These are phyloP conservation scores for Stemphylium vesicarium DNA, from an alignment of 2,329 filamentous ascomycete genomes.

Conservation along the genomic window DNA sequence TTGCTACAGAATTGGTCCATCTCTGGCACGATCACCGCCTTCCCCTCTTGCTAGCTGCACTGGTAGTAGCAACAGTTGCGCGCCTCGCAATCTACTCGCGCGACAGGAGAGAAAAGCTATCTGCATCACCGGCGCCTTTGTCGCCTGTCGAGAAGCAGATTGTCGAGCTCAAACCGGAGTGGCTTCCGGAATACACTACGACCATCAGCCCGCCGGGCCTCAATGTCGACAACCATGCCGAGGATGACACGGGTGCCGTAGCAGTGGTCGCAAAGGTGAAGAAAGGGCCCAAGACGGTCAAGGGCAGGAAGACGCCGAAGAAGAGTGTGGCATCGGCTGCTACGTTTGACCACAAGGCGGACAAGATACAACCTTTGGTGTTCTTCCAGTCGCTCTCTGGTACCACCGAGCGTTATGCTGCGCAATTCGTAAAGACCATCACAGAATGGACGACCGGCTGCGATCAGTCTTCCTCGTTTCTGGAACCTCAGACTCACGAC, in stretches of 20 bases:
- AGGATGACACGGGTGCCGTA: slow-evolving; percentile 31
- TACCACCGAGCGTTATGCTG: slow-evolving; percentile 76
- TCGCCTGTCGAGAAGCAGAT: slow-evolving; percentile 43
- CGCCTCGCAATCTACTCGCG: slow-evolving; percentile 38
- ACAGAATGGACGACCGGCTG: slow-evolving; percentile 49
- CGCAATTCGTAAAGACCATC: slow-evolving; percentile 65
- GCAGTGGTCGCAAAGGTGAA: slow-evolving; percentile 32
- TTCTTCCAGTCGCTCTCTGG: slow-evolving; percentile 92
- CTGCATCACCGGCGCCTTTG: slow-evolving; percentile 37
- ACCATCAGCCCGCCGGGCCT: slow-evolving; percentile 27
- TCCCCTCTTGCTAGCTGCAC: slow-evolving; percentile 40
- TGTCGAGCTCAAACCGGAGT: slow-evolving; percentile 42
- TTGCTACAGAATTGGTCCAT: slow-evolving; percentile 40
- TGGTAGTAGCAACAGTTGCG: slow-evolving; percentile 38
- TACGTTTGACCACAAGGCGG: slow-evolving; percentile 35
- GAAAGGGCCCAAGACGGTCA: slow-evolving; percentile 48
- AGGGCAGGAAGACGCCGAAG: slow-evolving; percentile 41
- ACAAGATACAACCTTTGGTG: slow-evolving; percentile 72
- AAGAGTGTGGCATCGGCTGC: slow-evolving; percentile 23
- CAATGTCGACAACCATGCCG: slow-evolving; percentile 39
- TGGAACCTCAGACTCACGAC: slow-evolving; percentile 72
- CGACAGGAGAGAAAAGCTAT: slow-evolving; percentile 36
- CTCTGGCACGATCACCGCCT: slow-evolving; percentile 48
- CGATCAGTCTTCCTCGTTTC: slow-evolving; percentile 48
- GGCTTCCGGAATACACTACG: slow-evolving; percentile 45